Evolutionary conservation across 768 basidiomycete genomes (phyloP).

Genomic region (Agrocybe chaxingu): DNA sequence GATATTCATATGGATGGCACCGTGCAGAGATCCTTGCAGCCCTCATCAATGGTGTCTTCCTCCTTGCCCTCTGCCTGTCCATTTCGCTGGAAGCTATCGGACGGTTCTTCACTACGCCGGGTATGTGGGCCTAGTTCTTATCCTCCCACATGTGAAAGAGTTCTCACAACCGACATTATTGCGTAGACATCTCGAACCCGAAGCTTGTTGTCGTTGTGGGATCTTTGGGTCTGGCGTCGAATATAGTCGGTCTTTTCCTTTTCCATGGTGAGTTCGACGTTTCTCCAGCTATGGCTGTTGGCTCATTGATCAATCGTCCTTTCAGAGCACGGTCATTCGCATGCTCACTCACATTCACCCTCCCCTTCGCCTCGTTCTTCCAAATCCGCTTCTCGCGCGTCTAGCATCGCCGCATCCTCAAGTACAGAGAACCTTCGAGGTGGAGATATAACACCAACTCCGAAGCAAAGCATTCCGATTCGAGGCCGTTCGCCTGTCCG

Average conservation of each 20-base stretch:
- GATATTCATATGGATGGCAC: constrained; percentile 99
- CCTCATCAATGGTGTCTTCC: constrained; percentile 93
- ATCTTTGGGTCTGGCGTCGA: constrained; percentile 82
- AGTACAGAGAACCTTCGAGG: constrained; percentile 14
- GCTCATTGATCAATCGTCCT: constrained; percentile 2
- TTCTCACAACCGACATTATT: background rate
- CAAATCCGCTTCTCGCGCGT: constrained; percentile 20
- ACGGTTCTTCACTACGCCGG: constrained; percentile 83
- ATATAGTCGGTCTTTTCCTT: constrained; percentile 88
- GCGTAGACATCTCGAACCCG: constrained; percentile 83
- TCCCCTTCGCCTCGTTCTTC: constrained; percentile 23
- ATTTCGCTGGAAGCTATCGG: constrained; percentile 91
- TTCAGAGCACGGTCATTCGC: constrained; percentile 68
- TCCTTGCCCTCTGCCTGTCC: constrained; percentile 94
- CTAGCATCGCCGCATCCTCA: constrained; percentile 31
- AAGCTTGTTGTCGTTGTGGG: constrained; percentile 89
- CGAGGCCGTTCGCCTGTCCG: constrained; percentile 24
- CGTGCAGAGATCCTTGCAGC: constrained; percentile 96
- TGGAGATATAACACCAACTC: constrained; percentile 27
- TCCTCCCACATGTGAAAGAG: background rate
- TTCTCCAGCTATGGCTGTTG: background rate
- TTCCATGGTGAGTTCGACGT: constrained; percentile 73
- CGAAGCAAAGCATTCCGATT: constrained; percentile 17
- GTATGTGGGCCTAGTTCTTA: constrained; percentile 34
- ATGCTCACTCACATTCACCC: constrained; percentile 46